Evolutionary conservation across 345 rosid species (phyloP).

Genomic region (Cardamine resedifolia): DNA sequence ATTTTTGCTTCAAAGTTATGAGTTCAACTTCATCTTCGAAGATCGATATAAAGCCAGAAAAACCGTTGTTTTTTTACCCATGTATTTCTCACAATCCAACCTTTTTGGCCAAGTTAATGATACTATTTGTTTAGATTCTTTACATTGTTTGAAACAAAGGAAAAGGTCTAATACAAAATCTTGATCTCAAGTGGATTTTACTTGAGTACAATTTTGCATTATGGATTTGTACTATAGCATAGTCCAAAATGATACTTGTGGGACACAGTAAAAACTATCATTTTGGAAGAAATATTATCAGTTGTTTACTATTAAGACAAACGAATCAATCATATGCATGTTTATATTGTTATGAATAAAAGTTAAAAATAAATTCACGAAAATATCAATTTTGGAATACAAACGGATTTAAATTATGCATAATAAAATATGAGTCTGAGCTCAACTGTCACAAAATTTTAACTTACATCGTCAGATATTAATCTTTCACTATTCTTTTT

Average conservation of each 20-base stretch:
- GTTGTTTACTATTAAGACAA: background rate
- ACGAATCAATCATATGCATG: background rate
- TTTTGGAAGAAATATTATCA: background rate
- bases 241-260: no score
- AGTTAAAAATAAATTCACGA: background rate
- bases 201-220: background rate
- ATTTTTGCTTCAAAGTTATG: slow-evolving; percentile 4
- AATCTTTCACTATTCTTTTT: background rate
- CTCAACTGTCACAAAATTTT: background rate
- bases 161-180: slow-evolving; percentile 18
- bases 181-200: slow-evolving; percentile 14
- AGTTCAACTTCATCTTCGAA: slow-evolving; percentile 22
- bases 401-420: background rate
- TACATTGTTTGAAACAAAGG: slow-evolving; percentile 14
- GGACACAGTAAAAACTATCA: background rate
- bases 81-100: background rate
- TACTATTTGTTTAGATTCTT: background rate
- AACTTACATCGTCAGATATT: background rate
- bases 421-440: background rate
- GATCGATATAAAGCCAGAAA: slow-evolving; percentile 18
- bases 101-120: background rate
- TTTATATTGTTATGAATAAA: background rate
- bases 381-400: background rate
- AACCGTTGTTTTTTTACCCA: background rate
- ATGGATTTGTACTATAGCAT: no score